A percentile compares a stretch with the other conserved stretches of the same genome.
Evolutionary conservation across 2,329 filamentous ascomycete genomes (phyloP).

Genomic region (Cryphonectria japonica): DNA sequence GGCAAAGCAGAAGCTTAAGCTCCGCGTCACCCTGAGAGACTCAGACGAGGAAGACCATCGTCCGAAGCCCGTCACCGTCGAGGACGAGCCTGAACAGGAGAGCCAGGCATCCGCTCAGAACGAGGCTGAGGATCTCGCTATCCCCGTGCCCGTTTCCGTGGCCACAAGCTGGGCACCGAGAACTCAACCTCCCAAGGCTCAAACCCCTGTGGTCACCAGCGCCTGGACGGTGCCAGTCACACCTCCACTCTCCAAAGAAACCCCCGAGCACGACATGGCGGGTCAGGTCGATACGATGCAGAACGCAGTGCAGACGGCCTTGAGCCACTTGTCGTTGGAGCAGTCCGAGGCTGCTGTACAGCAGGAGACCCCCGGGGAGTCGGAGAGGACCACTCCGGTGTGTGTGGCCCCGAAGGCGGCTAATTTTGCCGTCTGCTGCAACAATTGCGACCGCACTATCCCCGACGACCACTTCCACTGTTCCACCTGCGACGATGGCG

Average conservation of each 20-base stretch:
- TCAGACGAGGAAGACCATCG: conserved; percentile 47
- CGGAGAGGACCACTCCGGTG: conserved; percentile 9
- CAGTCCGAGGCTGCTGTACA: background rate
- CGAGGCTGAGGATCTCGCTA: conserved; percentile 29
- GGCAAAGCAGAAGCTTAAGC: conserved; percentile 95
- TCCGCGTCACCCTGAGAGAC: conserved; percentile 65
- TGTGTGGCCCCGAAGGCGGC: conserved; percentile 30
- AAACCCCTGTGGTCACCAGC: background rate
- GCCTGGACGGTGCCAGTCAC: background rate
- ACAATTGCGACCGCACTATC: conserved; percentile 80
- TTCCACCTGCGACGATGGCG: conserved; percentile 87
- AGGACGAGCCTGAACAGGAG: conserved; percentile 30
- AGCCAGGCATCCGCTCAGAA: conserved; percentile 19
- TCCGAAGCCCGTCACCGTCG: conserved; percentile 37
- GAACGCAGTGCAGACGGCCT: conserved; percentile 19
- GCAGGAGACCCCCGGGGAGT: conserved; percentile 9
- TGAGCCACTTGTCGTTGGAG: conserved; percentile 21
- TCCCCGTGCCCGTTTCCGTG: no score
- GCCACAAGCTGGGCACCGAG: background rate
- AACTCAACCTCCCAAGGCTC: background rate
- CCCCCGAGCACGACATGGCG: conserved; percentile 10
- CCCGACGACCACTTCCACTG: conserved; percentile 90
- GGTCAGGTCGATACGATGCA: background rate
- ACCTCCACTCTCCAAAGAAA: no score
- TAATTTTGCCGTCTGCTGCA: conserved; percentile 89